Evolutionary conservation across 139 green algal genomes (phyloP).

Genomic region (Auxenochlorella pyrenoidosa): DNA sequence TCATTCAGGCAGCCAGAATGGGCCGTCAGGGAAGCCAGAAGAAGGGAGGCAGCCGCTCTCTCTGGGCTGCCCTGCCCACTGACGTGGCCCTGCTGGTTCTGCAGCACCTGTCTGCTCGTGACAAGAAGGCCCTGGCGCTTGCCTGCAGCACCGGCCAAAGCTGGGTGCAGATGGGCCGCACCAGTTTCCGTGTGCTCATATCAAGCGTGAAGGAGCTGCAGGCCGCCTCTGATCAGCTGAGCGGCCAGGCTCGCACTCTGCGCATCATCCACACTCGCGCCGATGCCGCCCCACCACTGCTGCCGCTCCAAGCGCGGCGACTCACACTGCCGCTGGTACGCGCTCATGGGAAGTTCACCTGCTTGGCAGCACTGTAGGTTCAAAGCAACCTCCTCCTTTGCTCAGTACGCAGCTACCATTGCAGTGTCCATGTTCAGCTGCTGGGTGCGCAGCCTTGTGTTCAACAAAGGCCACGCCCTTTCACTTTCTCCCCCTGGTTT

Average conservation of each 20-base stretch:
- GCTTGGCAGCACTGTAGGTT: too few species aligned
- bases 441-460: not conserved
- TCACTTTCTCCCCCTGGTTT: not conserved
- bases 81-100: not conserved
- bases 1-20: not conserved
- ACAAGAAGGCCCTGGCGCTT: not conserved
- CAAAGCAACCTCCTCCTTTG: too few species aligned
- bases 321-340: not conserved
- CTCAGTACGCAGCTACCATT: too few species aligned
- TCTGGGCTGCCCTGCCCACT: not conserved
- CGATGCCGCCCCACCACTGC: not conserved
- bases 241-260: not conserved
- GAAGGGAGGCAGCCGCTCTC: too few species aligned
- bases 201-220: not conserved
- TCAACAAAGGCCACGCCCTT: not conserved
- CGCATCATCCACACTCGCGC: not conserved
- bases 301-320: not conserved
- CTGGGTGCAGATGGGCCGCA: not conserved
- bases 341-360: too few species aligned
- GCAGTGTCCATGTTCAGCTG: too few species aligned
- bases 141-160: not conserved
- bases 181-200: not conserved
- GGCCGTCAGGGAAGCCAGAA: too few species aligned
- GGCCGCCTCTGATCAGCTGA: not conserved
- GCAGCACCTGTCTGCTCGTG: not conserved